Evolutionary conservation across 1,139 yeast genomes (phyloP).

Genomic region (Debaryomyces psychrophilus): DNA sequence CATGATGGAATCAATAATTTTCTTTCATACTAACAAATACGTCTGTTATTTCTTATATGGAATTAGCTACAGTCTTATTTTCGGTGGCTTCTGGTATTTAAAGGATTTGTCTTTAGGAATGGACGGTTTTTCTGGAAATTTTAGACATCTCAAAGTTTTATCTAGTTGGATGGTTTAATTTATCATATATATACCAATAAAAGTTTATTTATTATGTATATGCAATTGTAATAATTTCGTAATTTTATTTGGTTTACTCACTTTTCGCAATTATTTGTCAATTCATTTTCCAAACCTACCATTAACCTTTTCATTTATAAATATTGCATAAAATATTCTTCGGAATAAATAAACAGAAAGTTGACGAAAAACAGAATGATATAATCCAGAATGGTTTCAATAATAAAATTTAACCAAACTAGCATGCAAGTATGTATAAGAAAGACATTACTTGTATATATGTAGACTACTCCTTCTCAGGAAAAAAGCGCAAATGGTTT

Average conservation of each 20-base stretch:
- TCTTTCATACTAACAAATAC: slow-evolving; percentile 17
- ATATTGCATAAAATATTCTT: background rate
- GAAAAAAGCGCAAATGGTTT: slow-evolving; percentile 21
- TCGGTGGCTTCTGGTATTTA: slow-evolving; percentile 33
- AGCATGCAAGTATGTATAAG: too few species aligned
- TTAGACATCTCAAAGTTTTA: slow-evolving; percentile 29
- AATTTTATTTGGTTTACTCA: background rate
- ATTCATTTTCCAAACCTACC: background rate
- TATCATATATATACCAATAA: background rate
- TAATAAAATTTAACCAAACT: too few species aligned
- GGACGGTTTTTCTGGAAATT: slow-evolving; percentile 31
- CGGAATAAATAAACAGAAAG: too few species aligned
- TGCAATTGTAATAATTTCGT: background rate
- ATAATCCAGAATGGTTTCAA: too few species aligned
- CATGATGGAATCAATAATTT: slow-evolving; percentile 33
- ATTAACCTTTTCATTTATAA: background rate
- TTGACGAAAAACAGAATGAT: background rate
- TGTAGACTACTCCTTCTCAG: background rate
- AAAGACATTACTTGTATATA: background rate
- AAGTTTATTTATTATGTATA: background rate
- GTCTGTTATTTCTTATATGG: slow-evolving; percentile 21
- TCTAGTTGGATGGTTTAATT: slow-evolving; percentile 32
- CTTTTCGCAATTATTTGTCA: background rate
- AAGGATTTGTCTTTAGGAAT: slow-evolving; percentile 38
- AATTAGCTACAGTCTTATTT: slow-evolving; percentile 25